A percentile compares a stretch with the other conserved stretches of the same genome.
Conservation (phyloP, 2,329 filamentous ascomycete species). For the Fusarium verrucosum region DNA sequence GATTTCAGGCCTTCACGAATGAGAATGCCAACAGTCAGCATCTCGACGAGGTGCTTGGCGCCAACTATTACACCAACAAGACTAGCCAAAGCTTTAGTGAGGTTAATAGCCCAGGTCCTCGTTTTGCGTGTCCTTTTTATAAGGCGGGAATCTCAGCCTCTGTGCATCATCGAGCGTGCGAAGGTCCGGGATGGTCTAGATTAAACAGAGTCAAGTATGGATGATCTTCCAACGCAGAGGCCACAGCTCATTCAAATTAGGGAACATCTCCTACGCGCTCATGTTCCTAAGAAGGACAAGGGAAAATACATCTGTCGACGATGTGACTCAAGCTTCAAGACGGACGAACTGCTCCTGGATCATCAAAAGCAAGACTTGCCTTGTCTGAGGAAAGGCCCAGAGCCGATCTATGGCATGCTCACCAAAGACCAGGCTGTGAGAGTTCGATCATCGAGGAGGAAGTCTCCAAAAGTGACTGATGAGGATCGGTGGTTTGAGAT, state of each 20-base stretch:
- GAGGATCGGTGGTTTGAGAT: neutral
- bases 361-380: neutral
- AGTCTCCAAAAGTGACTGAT: neutral
- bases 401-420: rapidly evolving
- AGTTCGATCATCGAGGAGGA: neutral
- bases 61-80: rapidly evolving
- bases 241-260: neutral
- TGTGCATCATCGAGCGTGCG: neutral
- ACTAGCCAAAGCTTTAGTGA: neutral
- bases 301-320: rapidly evolving
- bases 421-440: neutral
- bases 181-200: neutral
- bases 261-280: neutral
- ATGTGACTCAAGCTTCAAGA: neutral
- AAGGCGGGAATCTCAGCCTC: neutral
- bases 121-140: neutral
- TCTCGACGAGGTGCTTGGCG: rapidly evolving
- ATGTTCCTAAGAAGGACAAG: neutral
- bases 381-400: neutral
- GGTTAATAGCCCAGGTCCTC: rapidly evolving
- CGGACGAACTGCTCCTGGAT: neutral
- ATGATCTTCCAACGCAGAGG: neutral
- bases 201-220: neutral
- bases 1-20: neutral
- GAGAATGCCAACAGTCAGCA: rapidly evolving